Evolutionary conservation across 495 filamentous ascomycete genomes (phyloP).

Genomic region (Penicillium cataractarum): DNA sequence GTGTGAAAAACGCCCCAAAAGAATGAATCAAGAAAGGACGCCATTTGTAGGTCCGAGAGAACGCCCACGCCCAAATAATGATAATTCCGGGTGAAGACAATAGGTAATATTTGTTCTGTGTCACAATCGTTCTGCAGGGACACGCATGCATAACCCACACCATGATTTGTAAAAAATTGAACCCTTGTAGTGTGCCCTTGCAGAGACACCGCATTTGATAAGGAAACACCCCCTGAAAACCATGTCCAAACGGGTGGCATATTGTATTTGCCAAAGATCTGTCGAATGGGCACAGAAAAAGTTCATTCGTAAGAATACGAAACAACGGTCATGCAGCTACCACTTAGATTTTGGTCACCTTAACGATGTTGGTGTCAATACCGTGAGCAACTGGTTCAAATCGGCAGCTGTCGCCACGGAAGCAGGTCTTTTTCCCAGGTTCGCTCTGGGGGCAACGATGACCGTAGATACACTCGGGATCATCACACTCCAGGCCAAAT

Average conservation of each 20-base stretch:
- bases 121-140: neutral
- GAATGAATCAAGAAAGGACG: neutral
- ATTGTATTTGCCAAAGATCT: neutral
- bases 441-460: slow-evolving; percentile 62
- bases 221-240: neutral
- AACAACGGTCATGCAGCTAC: no score
- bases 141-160: slow-evolving; percentile 5
- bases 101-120: neutral
- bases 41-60: neutral
- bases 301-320: neutral
- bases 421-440: slow-evolving; percentile 53
- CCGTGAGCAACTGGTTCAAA: slow-evolving; percentile 54
- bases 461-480: slow-evolving; percentile 81
- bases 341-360: slow-evolving; percentile 53
- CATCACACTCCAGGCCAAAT: slow-evolving; percentile 72
- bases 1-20: neutral
- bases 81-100: neutral
- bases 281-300: neutral
- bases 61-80: neutral
- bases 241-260: neutral
- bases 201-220: neutral
- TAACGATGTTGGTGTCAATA: slow-evolving; percentile 56
- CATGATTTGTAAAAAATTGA: slow-evolving; percentile 6
- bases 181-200: neutral
- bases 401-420: slow-evolving; percentile 54